Conservation (phyloP, 345 rosid species). For the Theobroma cacao region DNA sequence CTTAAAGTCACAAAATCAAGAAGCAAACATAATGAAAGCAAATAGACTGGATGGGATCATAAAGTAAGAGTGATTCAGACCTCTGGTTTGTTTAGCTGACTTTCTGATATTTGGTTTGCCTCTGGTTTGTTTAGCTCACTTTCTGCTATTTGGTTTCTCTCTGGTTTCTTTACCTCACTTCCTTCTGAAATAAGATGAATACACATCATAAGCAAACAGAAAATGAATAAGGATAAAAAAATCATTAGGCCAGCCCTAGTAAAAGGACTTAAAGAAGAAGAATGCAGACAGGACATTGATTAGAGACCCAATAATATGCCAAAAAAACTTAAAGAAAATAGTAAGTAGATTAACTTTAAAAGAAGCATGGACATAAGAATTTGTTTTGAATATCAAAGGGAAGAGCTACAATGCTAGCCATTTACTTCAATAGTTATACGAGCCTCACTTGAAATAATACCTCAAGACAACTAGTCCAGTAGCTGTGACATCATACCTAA, state of each 20-base stretch:
- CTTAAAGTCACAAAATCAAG: neutral
- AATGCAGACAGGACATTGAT: neutral
- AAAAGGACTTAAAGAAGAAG: neutral
- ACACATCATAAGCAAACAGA: neutral
- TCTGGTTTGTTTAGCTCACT: neutral
- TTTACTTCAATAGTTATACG: neutral
- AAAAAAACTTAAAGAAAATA: neutral
- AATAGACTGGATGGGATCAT: neutral
- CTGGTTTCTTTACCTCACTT: neutral
- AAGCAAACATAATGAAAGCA: neutral
- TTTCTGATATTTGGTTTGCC: neutral
- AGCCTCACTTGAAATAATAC: neutral
- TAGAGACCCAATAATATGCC: neutral
- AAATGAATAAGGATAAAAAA: neutral
- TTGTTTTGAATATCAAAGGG: neutral
- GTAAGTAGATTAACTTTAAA: neutral
- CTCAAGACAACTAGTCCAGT: neutral
- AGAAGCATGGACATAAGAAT: neutral
- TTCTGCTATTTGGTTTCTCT: neutral
- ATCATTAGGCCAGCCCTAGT: neutral
- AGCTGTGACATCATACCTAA: neutral
- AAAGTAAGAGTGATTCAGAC: neutral
- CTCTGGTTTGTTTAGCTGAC: neutral
- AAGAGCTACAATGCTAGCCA: neutral
- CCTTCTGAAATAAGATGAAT: neutral